A percentile compares a stretch with the other conserved stretches of the same genome.
phyloP scores from a whole-genome alignment of 768 basidiomycete species.

The Leccinum olivaceopallidum region DNA sequence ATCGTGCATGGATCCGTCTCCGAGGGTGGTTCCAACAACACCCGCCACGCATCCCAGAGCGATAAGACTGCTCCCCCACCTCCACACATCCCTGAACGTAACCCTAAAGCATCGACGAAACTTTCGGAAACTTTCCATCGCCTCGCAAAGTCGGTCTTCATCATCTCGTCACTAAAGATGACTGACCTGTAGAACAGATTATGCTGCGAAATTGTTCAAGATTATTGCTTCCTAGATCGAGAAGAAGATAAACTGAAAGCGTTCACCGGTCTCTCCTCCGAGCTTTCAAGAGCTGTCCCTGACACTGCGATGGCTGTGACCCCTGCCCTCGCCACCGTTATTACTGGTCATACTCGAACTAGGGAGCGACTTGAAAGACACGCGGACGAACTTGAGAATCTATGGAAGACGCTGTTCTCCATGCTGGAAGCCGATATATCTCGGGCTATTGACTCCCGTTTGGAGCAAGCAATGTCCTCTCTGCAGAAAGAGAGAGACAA shows the following conservation, averaged over 20 bases:
- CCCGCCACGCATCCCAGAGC: slow-evolving; percentile 6
- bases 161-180: slow-evolving; percentile 7
- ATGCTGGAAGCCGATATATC: slow-evolving; percentile 42
- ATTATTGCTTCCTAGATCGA: slow-evolving; percentile 41
- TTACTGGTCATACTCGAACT: slow-evolving; percentile 42
- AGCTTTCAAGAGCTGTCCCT: slow-evolving; percentile 45
- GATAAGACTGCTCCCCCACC: slow-evolving; percentile 6
- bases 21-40: slow-evolving; percentile 6
- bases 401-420: slow-evolving; percentile 51
- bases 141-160: slow-evolving; percentile 35
- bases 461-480: slow-evolving; percentile 35
- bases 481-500: slow-evolving; percentile 34
- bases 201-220: slow-evolving; percentile 45
- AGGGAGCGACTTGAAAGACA: slow-evolving; percentile 43
- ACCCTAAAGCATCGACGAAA: slow-evolving; percentile 9
- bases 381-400: slow-evolving; percentile 38
- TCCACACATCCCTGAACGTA: slow-evolving; percentile 3
- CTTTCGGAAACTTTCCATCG: slow-evolving; percentile 38
- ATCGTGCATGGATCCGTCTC: slow-evolving; percentile 11
- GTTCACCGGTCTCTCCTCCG: slow-evolving; percentile 49
- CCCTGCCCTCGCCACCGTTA: slow-evolving; percentile 47
- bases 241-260: slow-evolving; percentile 50
- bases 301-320: slow-evolving; percentile 43
- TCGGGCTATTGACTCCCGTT: slow-evolving; percentile 34
- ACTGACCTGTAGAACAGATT: slow-evolving; percentile 36